phyloP scores from a whole-genome alignment of 331 rosid genomes.

The Quercus lobata region DNA sequence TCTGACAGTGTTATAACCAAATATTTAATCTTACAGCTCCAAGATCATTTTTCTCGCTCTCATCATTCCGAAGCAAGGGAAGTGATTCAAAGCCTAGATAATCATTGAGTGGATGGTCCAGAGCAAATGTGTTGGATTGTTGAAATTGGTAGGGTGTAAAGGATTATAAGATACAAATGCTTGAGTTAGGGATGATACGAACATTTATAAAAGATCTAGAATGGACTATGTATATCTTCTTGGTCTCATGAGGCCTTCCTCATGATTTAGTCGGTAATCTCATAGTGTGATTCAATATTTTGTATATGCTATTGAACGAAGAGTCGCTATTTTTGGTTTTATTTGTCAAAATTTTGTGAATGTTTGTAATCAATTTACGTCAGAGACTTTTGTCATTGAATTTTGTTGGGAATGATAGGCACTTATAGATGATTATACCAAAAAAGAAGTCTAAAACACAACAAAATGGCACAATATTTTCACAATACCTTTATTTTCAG shows the following conservation, averaged over 20 bases:
- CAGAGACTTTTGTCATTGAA: background rate
- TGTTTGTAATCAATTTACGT: background rate
- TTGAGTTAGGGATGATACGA: constrained; percentile 49
- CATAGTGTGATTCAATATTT: constrained; percentile 61
- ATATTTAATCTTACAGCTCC: constrained; percentile 70
- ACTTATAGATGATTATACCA: background rate
- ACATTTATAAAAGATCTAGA: constrained; percentile 42
- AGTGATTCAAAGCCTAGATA: constrained; percentile 83
- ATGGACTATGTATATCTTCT: constrained; percentile 63
- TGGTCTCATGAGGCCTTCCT: constrained; percentile 51
- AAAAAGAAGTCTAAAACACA: no score
- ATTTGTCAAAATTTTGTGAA: constrained; percentile 1
- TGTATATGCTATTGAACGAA: constrained; percentile 52
- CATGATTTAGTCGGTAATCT: constrained; percentile 50
- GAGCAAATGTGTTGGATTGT: constrained; percentile 37
- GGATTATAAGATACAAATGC: constrained; percentile 33
- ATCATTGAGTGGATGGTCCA: constrained; percentile 11
- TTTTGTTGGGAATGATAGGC: background rate
- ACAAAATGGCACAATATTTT: no score
- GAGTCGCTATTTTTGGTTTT: constrained; percentile 29
- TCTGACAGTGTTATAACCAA: constrained; percentile 15
- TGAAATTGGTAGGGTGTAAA: constrained; percentile 48
- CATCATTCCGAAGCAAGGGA: constrained; percentile 95
- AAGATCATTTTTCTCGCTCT: constrained; percentile 85
- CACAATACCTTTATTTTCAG: no score